Base-by-base conservation (phyloP, 345 rosid species). In the Hibiscus trionum region DNA sequence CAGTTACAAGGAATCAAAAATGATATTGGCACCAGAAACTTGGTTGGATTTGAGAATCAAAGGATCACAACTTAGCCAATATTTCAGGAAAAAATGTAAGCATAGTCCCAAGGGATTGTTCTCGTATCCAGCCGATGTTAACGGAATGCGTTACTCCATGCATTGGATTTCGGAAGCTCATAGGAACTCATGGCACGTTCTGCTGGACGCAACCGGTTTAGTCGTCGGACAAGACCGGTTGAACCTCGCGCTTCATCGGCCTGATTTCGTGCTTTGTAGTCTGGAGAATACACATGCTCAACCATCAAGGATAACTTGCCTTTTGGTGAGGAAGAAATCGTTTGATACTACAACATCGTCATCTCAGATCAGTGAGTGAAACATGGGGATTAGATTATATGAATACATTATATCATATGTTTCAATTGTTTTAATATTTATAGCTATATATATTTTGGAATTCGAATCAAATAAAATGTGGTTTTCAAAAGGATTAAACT, bases 161-260 rank as follows among this genome's bases (percentile, higher is more conserved):
- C 91, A 89, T 73, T 89, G 94, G 93, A 84, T 87, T 52, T 88
- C 91, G 0, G 93, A 88, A 78, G 89, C 89, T 4, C 93, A 85
- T 60, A 77, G 93, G 71, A 87, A 85, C 55, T 87, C 93, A 7
- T 88, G 89, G 93, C 91, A 85, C 21, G 89, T 87, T 52, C 77
- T 87, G 21, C 83, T 88, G 1, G 91, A 87, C 26, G 88, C 84
- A 7, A 82, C 91, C 10, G 77, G 63, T 2, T 46, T 74, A 4
- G 35, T 68, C 53, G 82, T 77, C 1, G 87, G 85, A 7, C 83
- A 84, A 70, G 84, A 85, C 11, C 76, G 80, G 27, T 76, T 85
- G 37, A 80, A 86, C 10, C 85, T 87, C 5, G 84, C 89, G 0
- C 82, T 84, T 17, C 84, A 88, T 68, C 73, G 85, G 26, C 87